Evolutionary conservation across 805 yeast species (phyloP).

Genomic region (Nakazawaea populi): DNA sequence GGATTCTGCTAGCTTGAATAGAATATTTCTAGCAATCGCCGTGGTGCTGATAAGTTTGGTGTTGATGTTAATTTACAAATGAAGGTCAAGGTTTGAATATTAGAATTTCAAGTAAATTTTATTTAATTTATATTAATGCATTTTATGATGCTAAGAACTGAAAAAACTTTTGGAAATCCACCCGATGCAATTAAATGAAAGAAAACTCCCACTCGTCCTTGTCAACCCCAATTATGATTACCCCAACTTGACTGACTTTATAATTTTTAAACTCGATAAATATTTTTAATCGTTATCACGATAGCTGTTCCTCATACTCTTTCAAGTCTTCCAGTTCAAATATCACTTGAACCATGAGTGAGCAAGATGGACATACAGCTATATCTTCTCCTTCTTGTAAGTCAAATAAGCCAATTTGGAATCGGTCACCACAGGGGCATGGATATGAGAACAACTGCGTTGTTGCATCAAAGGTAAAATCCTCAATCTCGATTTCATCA

Average conservation of each 20-base stretch:
- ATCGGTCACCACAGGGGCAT: conserved; percentile 96
- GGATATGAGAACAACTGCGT: conserved; percentile 86
- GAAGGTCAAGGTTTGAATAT: background rate
- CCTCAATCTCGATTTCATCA: conserved; percentile 96
- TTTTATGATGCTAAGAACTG: too few relatives aligned
- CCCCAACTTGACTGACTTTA: too few relatives aligned
- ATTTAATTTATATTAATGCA: background rate
- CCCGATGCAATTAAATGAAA: too few relatives aligned
- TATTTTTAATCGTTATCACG: conserved; percentile 2
- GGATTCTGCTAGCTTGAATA: conserved; percentile 3
- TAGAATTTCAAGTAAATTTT: too few relatives aligned
- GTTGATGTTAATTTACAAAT: background rate
- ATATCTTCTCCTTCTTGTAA: conserved; percentile 85
- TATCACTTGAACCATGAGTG: conserved; percentile 86
- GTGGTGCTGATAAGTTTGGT: background rate
- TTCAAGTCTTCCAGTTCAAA: conserved; percentile 63
- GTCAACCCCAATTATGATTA: too few relatives aligned
- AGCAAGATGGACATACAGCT: conserved; percentile 96
- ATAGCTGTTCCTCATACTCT: conserved; percentile 31
- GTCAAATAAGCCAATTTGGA: conserved; percentile 82
- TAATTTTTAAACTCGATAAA: too few relatives aligned
- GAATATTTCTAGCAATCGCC: conserved; percentile 14
- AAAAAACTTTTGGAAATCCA: too few relatives aligned
- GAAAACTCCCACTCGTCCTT: too few relatives aligned
- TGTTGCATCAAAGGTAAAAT: conserved; percentile 84